Evolutionary conservation across 441 rosid species (phyloP), one percentile per base, ranked within the genome.

Genomic region (Adansonia gregorii): DNA sequence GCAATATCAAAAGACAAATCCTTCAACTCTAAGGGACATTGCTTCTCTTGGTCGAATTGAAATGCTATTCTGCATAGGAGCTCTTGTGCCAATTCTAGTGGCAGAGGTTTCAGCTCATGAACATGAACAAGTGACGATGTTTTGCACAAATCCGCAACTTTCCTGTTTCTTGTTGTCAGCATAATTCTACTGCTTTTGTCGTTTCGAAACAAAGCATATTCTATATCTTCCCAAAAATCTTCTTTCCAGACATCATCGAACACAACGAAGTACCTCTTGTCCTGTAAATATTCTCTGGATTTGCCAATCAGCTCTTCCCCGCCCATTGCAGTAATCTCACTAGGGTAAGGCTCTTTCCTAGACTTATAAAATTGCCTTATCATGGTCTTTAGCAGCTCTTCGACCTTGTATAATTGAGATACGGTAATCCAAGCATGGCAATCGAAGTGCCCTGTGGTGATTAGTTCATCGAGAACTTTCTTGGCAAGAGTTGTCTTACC

Each of bases 201-300:
- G 12, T 76, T 76, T 12, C 48, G 52, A 12, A 54, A 43, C 39
- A 80, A 58, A 3, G 77, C 79, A 6, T n/a, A 2, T 59, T 63
- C 24, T 19, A 76, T 59, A 6, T 68, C 51, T 4, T 22, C 19
- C 79, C 79, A 80, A 39, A 80, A 61, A 4, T 76, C 77, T 70
- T 43, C 60, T 8, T 43, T 76, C 79, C 83, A 80, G 2, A 80
- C 74, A 67, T 76, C 83, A 39, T 76, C 83, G 3, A 80, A 71
- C 11, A 80, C 77, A 27, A 80, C 55, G 41, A 80, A 0, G 17
- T 76, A 80, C 24, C 69, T 64, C 63, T 72, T 76, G 8, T 75
- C 58, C 2, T 27, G 49, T 43, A 75, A 19, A 48, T 48, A 31
- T 3, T 75, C 48, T 4, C 67, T 35, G 17, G n/a, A 51, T 35